These are phyloP conservation scores for Spiraea crenata DNA, from an alignment of 331 rosid species.

Conservation along the genomic window DNA sequence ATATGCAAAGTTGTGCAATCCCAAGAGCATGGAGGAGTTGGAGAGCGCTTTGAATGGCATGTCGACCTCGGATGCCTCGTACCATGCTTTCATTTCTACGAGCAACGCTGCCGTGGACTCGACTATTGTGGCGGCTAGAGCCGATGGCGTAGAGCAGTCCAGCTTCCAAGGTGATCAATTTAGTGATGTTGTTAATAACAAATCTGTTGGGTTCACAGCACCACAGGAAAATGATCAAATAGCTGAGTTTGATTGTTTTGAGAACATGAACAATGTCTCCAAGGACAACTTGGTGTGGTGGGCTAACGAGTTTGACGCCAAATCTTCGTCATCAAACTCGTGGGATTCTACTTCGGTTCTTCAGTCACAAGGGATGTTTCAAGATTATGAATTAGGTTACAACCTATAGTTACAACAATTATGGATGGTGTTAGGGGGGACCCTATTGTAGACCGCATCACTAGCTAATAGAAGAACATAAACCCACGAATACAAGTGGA, in stretches of 20 bases:
- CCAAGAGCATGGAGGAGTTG: slow-evolving; percentile 24
- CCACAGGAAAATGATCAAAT: slow-evolving; percentile 31
- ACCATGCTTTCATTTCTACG: slow-evolving; percentile 12
- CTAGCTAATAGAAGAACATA: slow-evolving; percentile 3
- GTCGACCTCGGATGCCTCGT: slow-evolving; percentile 3
- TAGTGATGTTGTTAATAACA: slow-evolving; percentile 50
- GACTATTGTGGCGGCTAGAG: slow-evolving; percentile 25
- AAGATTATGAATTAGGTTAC: slow-evolving; percentile 72
- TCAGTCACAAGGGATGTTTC: slow-evolving; percentile 57
- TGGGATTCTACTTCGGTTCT: slow-evolving; percentile 72
- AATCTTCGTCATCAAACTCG: slow-evolving; percentile 63
- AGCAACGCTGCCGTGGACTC: slow-evolving; percentile 29
- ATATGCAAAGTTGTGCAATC: slow-evolving; percentile 20
- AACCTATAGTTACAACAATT: slow-evolving; percentile 34
- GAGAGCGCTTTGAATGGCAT: slow-evolving; percentile 35
- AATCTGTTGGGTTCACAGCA: slow-evolving; percentile 30
- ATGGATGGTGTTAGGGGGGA: background rate
- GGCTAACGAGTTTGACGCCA: slow-evolving; percentile 54
- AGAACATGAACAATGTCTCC: slow-evolving; percentile 47
- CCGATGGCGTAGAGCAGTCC: slow-evolving; percentile 22
- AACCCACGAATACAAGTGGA: background rate
- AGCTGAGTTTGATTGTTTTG: slow-evolving; percentile 63
- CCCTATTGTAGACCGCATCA: background rate
- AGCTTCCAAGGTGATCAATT: slow-evolving; percentile 49
- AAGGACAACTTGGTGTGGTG: slow-evolving; percentile 74